phyloP scores from a whole-genome alignment of 805 yeast species.

The Ogataea nitratoaversa region DNA sequence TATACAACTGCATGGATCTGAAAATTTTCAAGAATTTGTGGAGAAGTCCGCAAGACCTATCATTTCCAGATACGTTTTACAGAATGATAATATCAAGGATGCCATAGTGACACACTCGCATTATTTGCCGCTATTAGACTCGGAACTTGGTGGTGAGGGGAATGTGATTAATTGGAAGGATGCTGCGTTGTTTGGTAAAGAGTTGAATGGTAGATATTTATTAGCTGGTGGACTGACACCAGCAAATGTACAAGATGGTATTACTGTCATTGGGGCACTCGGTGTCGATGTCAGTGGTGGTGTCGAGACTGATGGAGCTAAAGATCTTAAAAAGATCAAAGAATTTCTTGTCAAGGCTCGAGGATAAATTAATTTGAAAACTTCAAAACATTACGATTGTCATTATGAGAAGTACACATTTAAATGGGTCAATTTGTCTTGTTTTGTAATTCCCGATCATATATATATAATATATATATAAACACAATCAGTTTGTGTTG shows the following conservation, averaged over 20 bases:
- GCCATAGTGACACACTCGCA: constrained; percentile 34
- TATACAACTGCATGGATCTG: constrained; percentile 86
- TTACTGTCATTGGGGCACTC: constrained; percentile 49
- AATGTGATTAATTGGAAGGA: constrained; percentile 68
- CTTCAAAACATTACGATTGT: background rate
- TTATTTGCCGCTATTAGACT: constrained; percentile 66
- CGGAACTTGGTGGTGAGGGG: constrained; percentile 93
- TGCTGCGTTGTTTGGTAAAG: constrained; percentile 35
- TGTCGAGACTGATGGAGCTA: constrained; percentile 74
- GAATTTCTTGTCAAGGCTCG: constrained; percentile 55
- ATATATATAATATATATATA: no score
- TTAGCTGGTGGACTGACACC: constrained; percentile 91
- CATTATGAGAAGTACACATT: no score
- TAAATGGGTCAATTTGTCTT: no score
- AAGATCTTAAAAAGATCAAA: constrained; percentile 62
- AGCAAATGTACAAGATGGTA: constrained; percentile 60
- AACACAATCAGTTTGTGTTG: no score
- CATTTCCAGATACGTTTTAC: constrained; percentile 69
- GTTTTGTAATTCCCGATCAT: no score
- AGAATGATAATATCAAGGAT: constrained; percentile 34
- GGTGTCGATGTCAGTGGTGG: constrained; percentile 98
- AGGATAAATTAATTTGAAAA: background rate
- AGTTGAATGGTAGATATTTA: constrained; percentile 39
- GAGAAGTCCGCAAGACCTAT: constrained; percentile 45
- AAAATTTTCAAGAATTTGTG: constrained; percentile 47